Evolutionary conservation across 1,139 yeast species (phyloP).

Genomic region (Debaryomycetaceae sp.): DNA sequence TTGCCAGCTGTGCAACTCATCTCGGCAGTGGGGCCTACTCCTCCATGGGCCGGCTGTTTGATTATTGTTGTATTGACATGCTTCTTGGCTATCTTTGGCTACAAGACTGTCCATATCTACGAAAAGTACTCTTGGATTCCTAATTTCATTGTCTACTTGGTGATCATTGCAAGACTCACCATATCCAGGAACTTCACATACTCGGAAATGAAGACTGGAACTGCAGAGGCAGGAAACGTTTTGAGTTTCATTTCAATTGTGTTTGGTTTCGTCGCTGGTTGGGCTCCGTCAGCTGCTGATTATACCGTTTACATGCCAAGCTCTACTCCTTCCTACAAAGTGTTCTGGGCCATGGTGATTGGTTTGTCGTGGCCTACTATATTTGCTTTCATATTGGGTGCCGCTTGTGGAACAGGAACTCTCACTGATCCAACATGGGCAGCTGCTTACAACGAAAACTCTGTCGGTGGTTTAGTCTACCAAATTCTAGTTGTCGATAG

Average conservation of each 20-base stretch:
- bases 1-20: slow-evolving; percentile 32
- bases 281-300: slow-evolving; percentile 31
- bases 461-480: slow-evolving; percentile 81
- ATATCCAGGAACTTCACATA: slow-evolving; percentile 21
- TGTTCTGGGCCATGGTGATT: slow-evolving; percentile 22
- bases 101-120: slow-evolving; percentile 24
- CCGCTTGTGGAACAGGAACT: slow-evolving; percentile 77
- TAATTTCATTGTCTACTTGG: slow-evolving; percentile 22
- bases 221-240: slow-evolving; percentile 33
- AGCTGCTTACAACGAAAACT: slow-evolving; percentile 49
- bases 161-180: slow-evolving; percentile 24
- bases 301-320: slow-evolving; percentile 28
- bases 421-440: slow-evolving; percentile 44
- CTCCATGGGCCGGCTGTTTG: slow-evolving; percentile 33
- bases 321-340: slow-evolving; percentile 22
- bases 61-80: slow-evolving; percentile 26
- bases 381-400: slow-evolving; percentile 34
- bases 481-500: slow-evolving; percentile 75
- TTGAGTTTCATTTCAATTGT: slow-evolving; percentile 23
- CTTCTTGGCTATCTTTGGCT: slow-evolving; percentile 26
- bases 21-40: slow-evolving; percentile 22
- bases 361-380: slow-evolving; percentile 27
- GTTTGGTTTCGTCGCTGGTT: slow-evolving; percentile 31
- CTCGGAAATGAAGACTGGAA: slow-evolving; percentile 36
- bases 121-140: slow-evolving; percentile 31